A percentile compares a stretch with the other conserved stretches of the same genome.
Evolutionary conservation across 2,329 filamentous ascomycete genomes (phyloP).

Genomic region (Purpureocillium takamizusanense): DNA sequence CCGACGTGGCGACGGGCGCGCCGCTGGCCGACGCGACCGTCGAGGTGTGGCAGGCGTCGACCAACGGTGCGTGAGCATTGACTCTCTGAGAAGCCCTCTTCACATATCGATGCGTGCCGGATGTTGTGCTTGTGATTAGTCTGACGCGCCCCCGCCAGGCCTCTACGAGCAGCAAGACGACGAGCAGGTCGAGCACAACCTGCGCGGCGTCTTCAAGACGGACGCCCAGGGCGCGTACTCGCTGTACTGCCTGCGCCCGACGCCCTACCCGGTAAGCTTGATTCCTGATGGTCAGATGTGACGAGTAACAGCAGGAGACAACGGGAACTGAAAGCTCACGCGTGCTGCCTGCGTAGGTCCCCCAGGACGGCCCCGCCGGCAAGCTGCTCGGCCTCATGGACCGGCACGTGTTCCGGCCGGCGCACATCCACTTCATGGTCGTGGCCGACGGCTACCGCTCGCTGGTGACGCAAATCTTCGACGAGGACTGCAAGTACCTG

Average conservation of each 20-base stretch:
- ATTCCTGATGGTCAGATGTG: conserved; percentile 1
- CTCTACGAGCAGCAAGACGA: conserved; percentile 66
- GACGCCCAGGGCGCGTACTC: conserved; percentile 55
- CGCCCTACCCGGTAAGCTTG: conserved; percentile 36
- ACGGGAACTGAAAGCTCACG: too few relatives aligned
- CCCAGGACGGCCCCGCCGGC: conserved; percentile 43
- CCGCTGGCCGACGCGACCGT: conserved; percentile 58
- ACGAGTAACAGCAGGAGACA: neutral
- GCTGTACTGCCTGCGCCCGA: conserved; percentile 52
- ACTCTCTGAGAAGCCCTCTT: too few relatives aligned
- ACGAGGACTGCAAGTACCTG: conserved; percentile 55
- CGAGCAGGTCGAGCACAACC: conserved; percentile 61
- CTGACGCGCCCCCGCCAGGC: conserved; percentile 14
- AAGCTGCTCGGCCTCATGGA: conserved; percentile 44
- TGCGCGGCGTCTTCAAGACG: conserved; percentile 64
- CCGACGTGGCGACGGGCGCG: conserved; percentile 49
- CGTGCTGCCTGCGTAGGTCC: conserved; percentile 15
- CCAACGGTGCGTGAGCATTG: conserved; percentile 48
- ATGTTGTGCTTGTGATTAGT: too few relatives aligned
- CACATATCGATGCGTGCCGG: too few relatives aligned
- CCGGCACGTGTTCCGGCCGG: conserved; percentile 46
- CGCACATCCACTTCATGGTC: conserved; percentile 51
- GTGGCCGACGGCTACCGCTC: conserved; percentile 52
- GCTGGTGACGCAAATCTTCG: conserved; percentile 68
- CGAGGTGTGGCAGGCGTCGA: conserved; percentile 73